phyloP scores from a whole-genome alignment of 2,329 filamentous ascomycete species.

The Dryadomyces sulphureus region DNA sequence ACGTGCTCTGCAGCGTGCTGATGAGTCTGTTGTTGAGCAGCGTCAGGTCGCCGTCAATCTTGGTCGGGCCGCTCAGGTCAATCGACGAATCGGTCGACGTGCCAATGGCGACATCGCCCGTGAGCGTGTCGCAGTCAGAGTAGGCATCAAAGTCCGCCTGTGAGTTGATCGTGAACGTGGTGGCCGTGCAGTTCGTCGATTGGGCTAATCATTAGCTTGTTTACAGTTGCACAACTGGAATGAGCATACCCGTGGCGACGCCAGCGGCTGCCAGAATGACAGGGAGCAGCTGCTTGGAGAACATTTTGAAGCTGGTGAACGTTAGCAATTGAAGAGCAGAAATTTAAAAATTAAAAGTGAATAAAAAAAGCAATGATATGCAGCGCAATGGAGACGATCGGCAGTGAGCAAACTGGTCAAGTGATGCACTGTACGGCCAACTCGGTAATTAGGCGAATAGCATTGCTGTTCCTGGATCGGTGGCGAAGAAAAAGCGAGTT shows the following conservation, averaged over 20 bases:
- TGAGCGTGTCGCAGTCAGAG: constrained; percentile 49
- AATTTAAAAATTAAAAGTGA: background rate
- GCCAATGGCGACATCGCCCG: constrained; percentile 53
- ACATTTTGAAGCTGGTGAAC: constrained; percentile 20
- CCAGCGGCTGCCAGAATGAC: constrained; percentile 24
- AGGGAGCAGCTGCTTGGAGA: constrained; percentile 25
- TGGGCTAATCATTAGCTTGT: no score
- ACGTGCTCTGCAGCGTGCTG: constrained; percentile 43
- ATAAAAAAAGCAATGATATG: background rate
- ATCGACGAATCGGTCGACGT: constrained; percentile 40
- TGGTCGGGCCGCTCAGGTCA: constrained; percentile 42
- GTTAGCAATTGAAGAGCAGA: no score
- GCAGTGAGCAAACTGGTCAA: background rate
- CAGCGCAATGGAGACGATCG: background rate
- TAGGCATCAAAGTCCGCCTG: constrained; percentile 46
- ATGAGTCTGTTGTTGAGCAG: constrained; percentile 46
- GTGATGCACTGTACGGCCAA: background rate
- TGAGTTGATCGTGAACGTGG: constrained; percentile 43
- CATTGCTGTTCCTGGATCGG: background rate
- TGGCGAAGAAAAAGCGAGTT: background rate
- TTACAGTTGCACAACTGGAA: background rate
- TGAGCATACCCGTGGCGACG: constrained; percentile 23
- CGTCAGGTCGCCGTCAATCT: constrained; percentile 42
- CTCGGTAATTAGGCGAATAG: background rate
- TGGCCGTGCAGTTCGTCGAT: constrained; percentile 14